Percentiles rank a stretch among this genome's conserved stretches.
These are phyloP conservation scores for Fusarium abutilonis DNA, from an alignment of 2,329 filamentous ascomycete species.

Conservation along the genomic window DNA sequence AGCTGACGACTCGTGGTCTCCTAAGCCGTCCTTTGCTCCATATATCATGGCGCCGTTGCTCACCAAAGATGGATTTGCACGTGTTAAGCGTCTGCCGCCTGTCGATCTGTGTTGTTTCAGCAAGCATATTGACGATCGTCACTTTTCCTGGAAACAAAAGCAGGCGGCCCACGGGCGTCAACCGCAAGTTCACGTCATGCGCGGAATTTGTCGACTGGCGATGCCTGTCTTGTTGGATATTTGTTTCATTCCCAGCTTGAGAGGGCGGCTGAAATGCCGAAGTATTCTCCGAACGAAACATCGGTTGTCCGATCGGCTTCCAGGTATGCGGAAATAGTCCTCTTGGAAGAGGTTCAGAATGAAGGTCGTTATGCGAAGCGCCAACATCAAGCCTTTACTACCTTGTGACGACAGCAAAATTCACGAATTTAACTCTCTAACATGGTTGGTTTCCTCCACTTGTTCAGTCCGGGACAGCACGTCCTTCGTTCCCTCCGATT, in stretches of 20 bases:
- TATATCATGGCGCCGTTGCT: slow-evolving; percentile 32
- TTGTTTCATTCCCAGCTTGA: slow-evolving; percentile 14
- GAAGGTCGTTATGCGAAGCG: slow-evolving; percentile 13
- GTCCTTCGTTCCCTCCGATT: neutral
- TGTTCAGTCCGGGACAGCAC: neutral
- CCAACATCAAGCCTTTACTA: neutral
- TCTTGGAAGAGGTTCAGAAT: slow-evolving; percentile 13
- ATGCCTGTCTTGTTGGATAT: slow-evolving; percentile 15
- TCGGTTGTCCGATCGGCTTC: slow-evolving; percentile 16
- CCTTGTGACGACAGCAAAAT: slow-evolving; percentile 1
- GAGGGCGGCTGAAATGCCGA: slow-evolving; percentile 15
- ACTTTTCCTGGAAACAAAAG: slow-evolving; percentile 25
- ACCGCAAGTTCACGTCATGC: slow-evolving; percentile 29
- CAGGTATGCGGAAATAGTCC: neutral
- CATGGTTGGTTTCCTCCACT: neutral
- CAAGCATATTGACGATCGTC: slow-evolving; percentile 35
- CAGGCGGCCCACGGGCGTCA: slow-evolving; percentile 17
- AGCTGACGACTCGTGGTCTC: slow-evolving; percentile 28
- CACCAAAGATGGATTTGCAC: slow-evolving; percentile 20
- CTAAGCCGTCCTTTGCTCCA: slow-evolving; percentile 4
- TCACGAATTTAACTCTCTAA: neutral
- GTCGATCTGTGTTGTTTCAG: slow-evolving; percentile 33
- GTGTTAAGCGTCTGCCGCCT: slow-evolving; percentile 22
- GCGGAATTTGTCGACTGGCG: slow-evolving; percentile 8
- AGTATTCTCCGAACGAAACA: slow-evolving; percentile 34